phyloP scores from a whole-genome alignment of 148 eudicot species.

The Selenicereus undatus region DNA sequence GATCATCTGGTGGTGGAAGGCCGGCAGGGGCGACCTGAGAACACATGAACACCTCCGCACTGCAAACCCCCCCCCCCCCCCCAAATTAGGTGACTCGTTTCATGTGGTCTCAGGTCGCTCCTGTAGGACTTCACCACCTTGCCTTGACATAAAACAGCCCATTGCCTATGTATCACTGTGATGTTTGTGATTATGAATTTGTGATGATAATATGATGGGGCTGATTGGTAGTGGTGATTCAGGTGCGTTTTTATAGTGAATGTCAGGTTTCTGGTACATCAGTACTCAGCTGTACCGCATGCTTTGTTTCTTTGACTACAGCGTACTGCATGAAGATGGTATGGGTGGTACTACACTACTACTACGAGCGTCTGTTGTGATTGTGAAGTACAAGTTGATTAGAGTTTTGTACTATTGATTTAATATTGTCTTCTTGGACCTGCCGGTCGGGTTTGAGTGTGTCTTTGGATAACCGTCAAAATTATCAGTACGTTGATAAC shows the following conservation, averaged over 20 bases:
- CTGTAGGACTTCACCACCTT: conserved; percentile 34
- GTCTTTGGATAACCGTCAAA: neutral
- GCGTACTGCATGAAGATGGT: neutral
- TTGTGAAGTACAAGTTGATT: neutral
- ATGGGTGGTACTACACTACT: neutral
- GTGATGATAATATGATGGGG: neutral
- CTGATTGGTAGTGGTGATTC: neutral
- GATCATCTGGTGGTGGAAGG: conserved; percentile 34
- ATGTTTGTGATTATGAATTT: neutral
- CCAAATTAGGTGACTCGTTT: neutral
- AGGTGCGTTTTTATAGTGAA: neutral
- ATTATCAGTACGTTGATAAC: no score
- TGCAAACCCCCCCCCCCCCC: conserved; percentile 3
- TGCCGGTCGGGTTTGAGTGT: no score
- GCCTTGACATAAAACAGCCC: neutral
- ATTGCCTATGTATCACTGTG: neutral
- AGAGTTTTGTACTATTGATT: neutral
- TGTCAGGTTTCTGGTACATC: neutral
- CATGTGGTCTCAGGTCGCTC: conserved; percentile 39
- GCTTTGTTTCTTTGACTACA: neutral
- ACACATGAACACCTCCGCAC: conserved; percentile 37
- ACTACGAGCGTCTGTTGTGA: neutral
- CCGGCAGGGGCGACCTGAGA: conserved; percentile 91
- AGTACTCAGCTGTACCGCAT: neutral
- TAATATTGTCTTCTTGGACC: neutral